A percentile compares a stretch with the other conserved stretches of the same genome.
Conservation (phyloP, 768 basidiomycete species). For the Lanmaoa rubissima region DNA sequence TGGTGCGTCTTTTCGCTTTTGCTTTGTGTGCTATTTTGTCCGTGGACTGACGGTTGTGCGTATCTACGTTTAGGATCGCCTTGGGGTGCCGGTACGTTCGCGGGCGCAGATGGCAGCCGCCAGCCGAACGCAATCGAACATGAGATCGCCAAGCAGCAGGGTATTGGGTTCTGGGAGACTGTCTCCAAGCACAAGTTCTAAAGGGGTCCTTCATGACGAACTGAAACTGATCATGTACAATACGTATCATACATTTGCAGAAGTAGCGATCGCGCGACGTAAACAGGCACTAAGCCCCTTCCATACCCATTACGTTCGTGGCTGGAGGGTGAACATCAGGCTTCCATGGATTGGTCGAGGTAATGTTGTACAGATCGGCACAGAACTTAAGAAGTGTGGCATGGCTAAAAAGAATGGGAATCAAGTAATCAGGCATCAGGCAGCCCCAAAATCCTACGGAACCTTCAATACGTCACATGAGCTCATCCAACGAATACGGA, state of each 20-base stretch:
- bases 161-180: constrained; percentile 48
- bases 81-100: constrained; percentile 73
- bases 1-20: constrained; percentile 39
- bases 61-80: constrained; percentile 53
- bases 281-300: neutral
- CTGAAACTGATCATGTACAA: neutral
- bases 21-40: neutral
- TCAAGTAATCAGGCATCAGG: neutral
- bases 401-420: neutral
- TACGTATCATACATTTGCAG: neutral
- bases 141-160: constrained; percentile 51
- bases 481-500: constrained; percentile 11
- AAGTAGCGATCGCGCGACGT: neutral
- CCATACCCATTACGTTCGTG: neutral
- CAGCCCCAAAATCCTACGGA: too few relatives aligned
- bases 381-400: neutral
- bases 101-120: constrained; percentile 46
- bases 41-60: neutral
- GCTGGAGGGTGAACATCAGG: neutral
- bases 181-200: constrained; percentile 40
- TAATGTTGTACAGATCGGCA: neutral
- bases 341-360: neutral
- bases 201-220: neutral
- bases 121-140: constrained; percentile 50
- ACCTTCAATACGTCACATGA: constrained; percentile 4